Percentiles rank a stretch among this genome's conserved stretches.
These are phyloP conservation scores for Colletotrichum sp. DNA, from an alignment of 2,329 filamentous ascomycete species.

Conservation along the genomic window DNA sequence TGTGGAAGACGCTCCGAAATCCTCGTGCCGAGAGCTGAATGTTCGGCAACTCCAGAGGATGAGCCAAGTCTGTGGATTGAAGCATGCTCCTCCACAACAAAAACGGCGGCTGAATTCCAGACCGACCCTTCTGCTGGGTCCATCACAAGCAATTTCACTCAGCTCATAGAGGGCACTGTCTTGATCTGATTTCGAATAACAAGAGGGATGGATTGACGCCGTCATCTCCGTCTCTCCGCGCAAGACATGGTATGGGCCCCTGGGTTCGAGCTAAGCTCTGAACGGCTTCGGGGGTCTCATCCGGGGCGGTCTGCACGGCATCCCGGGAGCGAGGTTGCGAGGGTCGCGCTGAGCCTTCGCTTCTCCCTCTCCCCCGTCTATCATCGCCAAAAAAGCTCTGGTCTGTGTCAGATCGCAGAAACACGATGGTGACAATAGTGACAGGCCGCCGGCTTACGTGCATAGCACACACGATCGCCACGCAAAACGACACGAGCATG, in stretches of 20 bases:
- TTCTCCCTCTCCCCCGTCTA: background rate
- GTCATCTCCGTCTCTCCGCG: background rate
- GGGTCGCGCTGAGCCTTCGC: background rate
- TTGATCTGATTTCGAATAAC: background rate
- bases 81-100: background rate
- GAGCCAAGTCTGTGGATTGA: background rate
- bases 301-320: background rate
- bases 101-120: background rate
- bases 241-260: background rate
- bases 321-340: background rate
- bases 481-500: background rate
- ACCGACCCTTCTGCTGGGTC: background rate
- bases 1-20: background rate
- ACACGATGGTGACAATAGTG: background rate
- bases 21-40: background rate
- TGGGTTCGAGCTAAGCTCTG: background rate
- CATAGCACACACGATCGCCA: background rate
- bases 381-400: background rate
- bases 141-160: background rate
- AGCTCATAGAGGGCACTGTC: background rate
- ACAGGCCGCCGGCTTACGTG: background rate
- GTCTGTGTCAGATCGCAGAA: background rate
- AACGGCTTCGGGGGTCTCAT: constrained; percentile 1
- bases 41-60: background rate
- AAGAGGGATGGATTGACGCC: background rate